Evolutionary conservation across 83 land plant genomes (phyloP).

Genomic region (Larix sibirica): DNA sequence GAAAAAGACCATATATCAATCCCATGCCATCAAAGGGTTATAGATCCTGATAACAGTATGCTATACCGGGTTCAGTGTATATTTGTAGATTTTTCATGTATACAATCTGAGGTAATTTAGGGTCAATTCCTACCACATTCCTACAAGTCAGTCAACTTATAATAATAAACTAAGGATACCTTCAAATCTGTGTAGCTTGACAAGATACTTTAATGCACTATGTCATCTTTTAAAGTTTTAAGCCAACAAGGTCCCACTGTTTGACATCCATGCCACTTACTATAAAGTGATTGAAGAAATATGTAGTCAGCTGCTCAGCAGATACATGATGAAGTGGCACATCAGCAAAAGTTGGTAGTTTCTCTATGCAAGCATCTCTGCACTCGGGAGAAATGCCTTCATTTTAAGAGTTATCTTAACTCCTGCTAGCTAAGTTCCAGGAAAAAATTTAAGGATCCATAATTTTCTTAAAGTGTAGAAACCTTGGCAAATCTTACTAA

Average conservation of each 20-base stretch:
- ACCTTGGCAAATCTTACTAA: too few species aligned
- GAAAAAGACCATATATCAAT: too few species aligned
- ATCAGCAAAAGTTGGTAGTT: not conserved
- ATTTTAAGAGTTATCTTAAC: slow-evolving; percentile 3
- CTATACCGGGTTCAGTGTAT: not conserved
- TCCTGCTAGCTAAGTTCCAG: not conserved
- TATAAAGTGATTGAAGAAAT: not conserved
- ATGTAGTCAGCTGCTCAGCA: not conserved
- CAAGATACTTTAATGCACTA: not conserved
- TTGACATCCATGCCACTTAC: not conserved
- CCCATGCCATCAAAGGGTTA: not conserved
- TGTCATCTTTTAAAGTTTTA: not conserved
- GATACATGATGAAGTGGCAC: too few species aligned
- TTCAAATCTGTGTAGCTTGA: not conserved
- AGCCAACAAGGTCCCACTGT: not conserved
- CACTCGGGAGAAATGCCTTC: not conserved
- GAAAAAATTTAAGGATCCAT: too few species aligned
- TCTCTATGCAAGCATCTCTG: not conserved
- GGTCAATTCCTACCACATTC: too few species aligned
- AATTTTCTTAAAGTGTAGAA: too few species aligned
- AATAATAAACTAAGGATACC: not conserved
- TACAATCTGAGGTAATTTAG: not conserved
- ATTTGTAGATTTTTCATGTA: not conserved
- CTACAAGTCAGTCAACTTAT: not conserved
- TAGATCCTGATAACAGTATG: not conserved